Base-by-base conservation (phyloP, 495 filamentous ascomycete genomes). In the Paragyromitra xinjiangensis region DNA sequence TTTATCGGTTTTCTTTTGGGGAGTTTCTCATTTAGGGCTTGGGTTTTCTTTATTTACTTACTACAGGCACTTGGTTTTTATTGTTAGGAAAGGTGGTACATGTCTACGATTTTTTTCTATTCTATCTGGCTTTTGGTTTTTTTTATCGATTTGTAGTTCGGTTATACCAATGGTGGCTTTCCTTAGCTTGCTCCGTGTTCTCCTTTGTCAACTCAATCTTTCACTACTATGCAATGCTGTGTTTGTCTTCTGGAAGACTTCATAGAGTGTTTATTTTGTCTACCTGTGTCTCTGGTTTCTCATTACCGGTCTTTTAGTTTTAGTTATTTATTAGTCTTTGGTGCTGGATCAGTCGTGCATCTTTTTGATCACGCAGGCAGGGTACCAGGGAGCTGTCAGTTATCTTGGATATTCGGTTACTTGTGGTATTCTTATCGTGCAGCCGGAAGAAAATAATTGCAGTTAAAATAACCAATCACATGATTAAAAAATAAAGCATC, bases 261-360 rank as follows among this genome's bases (percentile, higher is more conserved):
- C 44, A 77, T 6, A 22, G 51, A 48, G 24, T 19, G 50, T 40
- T 72, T 50, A 34, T 73, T 66, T 58, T 72, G 68, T 73, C n/a
- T 61, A 45, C 44, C 51, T 50, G 8, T 65, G 37, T 51, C 11
- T 50, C 24, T 45, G 40, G 53, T 12, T 22, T 48, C 26, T 72
- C 40, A 40, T 45, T 66, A 62, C 61, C 42, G 50, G 50, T 62
- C 44, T 51, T 50, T 55, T 77, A 77, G 69, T 77, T 73, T 72
- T 73, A 76, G 73, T 73, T 64, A 26, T 65, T 73, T 64, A 26
- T 65, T 73, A 76, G 73, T 76, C 26, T 65, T 72, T 66, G 70
- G 34, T 12, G 34, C 50, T 73, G 37, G 26, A 61, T 73, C 4
- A 26, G 58, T 34, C 39, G 24, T 69, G 50, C 12, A 34, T 42